Evolutionary conservation across 225 moss, liverwort and hornwort genomes (phyloP).

Genomic region (Marchantia paleacea): DNA sequence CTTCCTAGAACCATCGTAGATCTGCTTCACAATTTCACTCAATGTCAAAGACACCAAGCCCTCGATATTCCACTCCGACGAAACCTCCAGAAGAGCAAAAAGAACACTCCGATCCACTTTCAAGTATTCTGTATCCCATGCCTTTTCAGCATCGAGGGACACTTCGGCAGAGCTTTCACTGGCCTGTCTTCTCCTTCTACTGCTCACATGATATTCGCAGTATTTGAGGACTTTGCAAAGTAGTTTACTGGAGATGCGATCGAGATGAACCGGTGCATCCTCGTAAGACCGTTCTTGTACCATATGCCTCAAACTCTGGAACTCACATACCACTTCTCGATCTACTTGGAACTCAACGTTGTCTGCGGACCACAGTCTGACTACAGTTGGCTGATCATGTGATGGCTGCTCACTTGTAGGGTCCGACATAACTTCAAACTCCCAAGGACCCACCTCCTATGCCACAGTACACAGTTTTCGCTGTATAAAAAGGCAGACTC

Average conservation of each 20-base stretch:
- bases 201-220: neutral
- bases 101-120: neutral
- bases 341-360: neutral
- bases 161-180: neutral
- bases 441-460: no score
- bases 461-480: no score
- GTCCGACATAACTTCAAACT: no score
- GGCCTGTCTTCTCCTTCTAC: neutral
- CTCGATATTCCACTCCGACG: neutral
- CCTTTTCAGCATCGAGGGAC: neutral
- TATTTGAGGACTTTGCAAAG: neutral
- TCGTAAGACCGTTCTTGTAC: neutral
- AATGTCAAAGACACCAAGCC: neutral
- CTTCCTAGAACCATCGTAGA: neutral
- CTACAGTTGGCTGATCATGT: neutral
- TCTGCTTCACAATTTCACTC: neutral
- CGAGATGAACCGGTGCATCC: neutral
- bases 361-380: neutral
- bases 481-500: no score
- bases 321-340: neutral
- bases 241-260: neutral
- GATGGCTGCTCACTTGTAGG: no score
- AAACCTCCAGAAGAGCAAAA: neutral
- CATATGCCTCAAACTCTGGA: neutral
- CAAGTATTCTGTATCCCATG: neutral